A percentile compares a stretch with the other conserved stretches of the same genome.
phyloP scores from a whole-genome alignment of 2,329 filamentous ascomycete species.

The Alternaria triticina region DNA sequence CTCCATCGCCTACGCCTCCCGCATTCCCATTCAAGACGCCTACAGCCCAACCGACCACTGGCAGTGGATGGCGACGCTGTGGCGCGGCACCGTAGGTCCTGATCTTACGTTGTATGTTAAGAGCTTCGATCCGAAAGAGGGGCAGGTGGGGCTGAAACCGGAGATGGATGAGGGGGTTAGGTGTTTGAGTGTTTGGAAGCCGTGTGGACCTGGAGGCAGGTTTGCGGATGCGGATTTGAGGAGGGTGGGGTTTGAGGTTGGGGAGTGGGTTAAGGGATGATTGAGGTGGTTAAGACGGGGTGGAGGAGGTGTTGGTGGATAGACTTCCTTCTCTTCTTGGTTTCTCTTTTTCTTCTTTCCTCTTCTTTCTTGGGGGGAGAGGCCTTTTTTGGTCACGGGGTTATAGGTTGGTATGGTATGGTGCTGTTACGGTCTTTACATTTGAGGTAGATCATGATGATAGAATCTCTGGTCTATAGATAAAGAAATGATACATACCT shows the following conservation, averaged over 20 bases:
- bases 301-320: background rate
- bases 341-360: background rate
- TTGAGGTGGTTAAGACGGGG: background rate
- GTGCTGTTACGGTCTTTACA: background rate
- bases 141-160: slow-evolving; percentile 43
- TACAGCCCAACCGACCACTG: slow-evolving; percentile 90
- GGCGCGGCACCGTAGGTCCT: slow-evolving; percentile 83
- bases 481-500: background rate
- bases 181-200: slow-evolving; percentile 48
- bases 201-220: slow-evolving; percentile 27
- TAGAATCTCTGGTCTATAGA: background rate
- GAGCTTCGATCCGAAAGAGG: slow-evolving; percentile 37
- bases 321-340: background rate
- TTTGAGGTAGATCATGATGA: background rate
- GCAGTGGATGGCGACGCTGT: slow-evolving; percentile 96
- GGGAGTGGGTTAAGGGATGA: slow-evolving; percentile 71
- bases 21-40: slow-evolving; percentile 75
- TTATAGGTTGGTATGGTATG: background rate
- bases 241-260: slow-evolving; percentile 83
- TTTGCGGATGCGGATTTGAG: slow-evolving; percentile 64
- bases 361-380: background rate
- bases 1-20: slow-evolving; percentile 75
- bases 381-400: slow-evolving; percentile 1
- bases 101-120: slow-evolving; percentile 77
- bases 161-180: slow-evolving; percentile 51